Percentiles rank a stretch among this genome's conserved stretches.
These are phyloP conservation scores for Fagopyrum tataricum DNA, from an alignment of 148 eudicot genomes.

Conservation along the genomic window DNA sequence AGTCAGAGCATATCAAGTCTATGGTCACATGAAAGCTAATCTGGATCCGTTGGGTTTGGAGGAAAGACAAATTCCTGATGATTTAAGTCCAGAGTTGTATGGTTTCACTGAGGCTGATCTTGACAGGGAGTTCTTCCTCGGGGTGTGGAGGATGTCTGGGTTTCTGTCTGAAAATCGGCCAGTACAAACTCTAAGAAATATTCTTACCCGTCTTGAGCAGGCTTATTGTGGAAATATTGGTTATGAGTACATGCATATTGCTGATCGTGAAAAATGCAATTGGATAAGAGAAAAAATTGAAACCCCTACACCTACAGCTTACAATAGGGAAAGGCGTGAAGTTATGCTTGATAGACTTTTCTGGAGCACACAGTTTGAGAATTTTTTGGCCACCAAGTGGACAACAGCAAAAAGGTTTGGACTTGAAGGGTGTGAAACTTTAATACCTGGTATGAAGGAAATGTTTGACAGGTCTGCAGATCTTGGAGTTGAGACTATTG, in stretches of 20 bases:
- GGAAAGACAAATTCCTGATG: constrained; percentile 58
- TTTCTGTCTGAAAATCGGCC: constrained; percentile 93
- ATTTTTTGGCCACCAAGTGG: constrained; percentile 91
- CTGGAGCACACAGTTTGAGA: constrained; percentile 93
- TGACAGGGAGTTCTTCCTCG: constrained; percentile 82
- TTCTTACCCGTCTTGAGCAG: constrained; percentile 83
- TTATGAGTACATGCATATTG: constrained; percentile 89
- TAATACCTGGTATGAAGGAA: constrained; percentile 95
- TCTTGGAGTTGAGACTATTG: constrained; percentile 85
- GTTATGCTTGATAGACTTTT: constrained; percentile 84
- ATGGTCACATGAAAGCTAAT: constrained; percentile 86
- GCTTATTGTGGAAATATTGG: constrained; percentile 91
- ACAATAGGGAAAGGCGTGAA: constrained; percentile 69
- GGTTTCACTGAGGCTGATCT: constrained; percentile 88
- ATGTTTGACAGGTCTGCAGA: constrained; percentile 92
- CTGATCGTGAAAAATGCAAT: constrained; percentile 79
- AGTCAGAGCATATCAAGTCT: constrained; percentile 86
- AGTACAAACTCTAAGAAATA: constrained; percentile 79
- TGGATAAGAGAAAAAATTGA: constrained; percentile 89
- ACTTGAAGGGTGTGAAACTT: constrained; percentile 89
- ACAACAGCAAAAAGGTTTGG: constrained; percentile 91
- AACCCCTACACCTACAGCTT: constrained; percentile 65
- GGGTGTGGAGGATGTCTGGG: constrained; percentile 92
- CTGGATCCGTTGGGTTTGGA: constrained; percentile 71
- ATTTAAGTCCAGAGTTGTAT: constrained; percentile 58